Percentiles rank a stretch among this genome's conserved stretches.
Conservation (phyloP, 2,329 filamentous ascomycete genomes). For the Aspergillus pseudoviridinutans region DNA sequence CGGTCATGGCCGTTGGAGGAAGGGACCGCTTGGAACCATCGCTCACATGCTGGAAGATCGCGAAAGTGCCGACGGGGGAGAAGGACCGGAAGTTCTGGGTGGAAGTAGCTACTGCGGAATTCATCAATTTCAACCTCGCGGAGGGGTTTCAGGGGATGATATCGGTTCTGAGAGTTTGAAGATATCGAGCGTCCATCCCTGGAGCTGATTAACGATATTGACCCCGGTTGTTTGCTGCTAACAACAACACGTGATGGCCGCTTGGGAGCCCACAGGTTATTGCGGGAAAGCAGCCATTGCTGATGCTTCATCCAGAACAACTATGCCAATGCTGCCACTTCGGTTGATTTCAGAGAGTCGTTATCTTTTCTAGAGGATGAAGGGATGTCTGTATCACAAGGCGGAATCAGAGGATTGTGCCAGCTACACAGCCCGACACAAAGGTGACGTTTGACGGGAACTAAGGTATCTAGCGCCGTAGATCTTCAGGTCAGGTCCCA, state of each 20-base stretch:
- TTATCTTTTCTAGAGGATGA: neutral
- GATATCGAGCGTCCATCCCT: neutral
- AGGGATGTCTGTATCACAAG: neutral
- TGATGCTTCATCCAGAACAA: slow-evolving; percentile 25
- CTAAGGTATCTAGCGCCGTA: neutral
- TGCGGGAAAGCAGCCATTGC: slow-evolving; percentile 16
- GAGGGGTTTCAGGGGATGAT: slow-evolving; percentile 27
- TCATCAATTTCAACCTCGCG: slow-evolving; percentile 33
- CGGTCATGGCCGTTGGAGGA: slow-evolving; percentile 22
- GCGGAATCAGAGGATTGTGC: neutral
- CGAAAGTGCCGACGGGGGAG: slow-evolving; percentile 44
- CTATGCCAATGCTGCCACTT: neutral
- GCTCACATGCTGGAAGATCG: slow-evolving; percentile 50
- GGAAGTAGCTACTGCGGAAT: slow-evolving; percentile 55
- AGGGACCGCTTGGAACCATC: slow-evolving; percentile 56
- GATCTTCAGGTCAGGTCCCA: neutral
- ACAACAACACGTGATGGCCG: slow-evolving; percentile 5
- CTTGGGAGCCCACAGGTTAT: slow-evolving; percentile 11
- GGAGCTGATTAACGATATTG: neutral
- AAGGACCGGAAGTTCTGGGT: slow-evolving; percentile 50
- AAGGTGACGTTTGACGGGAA: neutral
- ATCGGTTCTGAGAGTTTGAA: slow-evolving; percentile 12
- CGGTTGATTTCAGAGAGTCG: neutral
- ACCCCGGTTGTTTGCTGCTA: neutral
- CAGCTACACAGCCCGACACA: neutral